Conservation (phyloP, 164 flowering plant genomes). For the Berberis vulgaris region DNA sequence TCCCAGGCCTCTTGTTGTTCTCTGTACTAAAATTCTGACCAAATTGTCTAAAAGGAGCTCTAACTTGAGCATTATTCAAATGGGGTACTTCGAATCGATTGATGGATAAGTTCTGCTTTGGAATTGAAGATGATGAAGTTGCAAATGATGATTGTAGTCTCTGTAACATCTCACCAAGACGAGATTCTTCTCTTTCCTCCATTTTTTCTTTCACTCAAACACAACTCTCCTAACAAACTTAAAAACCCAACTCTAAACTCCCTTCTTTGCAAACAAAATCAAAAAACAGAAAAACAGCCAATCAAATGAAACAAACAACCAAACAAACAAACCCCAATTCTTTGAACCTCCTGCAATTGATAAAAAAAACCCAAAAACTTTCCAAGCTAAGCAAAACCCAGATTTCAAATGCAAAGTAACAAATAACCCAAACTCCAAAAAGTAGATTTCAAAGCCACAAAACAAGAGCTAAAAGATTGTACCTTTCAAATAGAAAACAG, state of each 20-base stretch:
- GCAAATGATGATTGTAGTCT: slow-evolving; percentile 68
- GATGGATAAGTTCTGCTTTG: slow-evolving; percentile 24
- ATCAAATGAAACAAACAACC: not conserved
- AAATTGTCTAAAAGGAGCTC: slow-evolving; percentile 46
- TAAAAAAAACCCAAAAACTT: not conserved
- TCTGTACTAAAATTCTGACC: slow-evolving; percentile 36
- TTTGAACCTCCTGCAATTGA: not conserved
- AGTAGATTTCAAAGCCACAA: no score
- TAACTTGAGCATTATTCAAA: slow-evolving; percentile 34
- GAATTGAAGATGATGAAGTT: slow-evolving; percentile 39
- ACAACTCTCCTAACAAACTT: slow-evolving; percentile 3
- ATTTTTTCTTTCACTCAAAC: slow-evolving; percentile 14
- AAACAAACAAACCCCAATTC: not conserved
- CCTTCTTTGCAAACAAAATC: not conserved
- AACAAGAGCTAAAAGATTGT: no score
- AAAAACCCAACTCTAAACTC: not conserved
- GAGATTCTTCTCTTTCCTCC: slow-evolving; percentile 54
- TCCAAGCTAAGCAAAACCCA: not conserved
- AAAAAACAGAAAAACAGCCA: not conserved
- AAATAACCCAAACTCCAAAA: no score
- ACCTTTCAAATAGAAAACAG: no score
- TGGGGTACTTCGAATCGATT: slow-evolving; percentile 50
- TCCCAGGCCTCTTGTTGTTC: slow-evolving; percentile 47
- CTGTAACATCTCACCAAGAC: slow-evolving; percentile 33
- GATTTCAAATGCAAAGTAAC: no score